phyloP scores from a whole-genome alignment of 495 filamentous ascomycete genomes.

The Glonium stellatum region DNA sequence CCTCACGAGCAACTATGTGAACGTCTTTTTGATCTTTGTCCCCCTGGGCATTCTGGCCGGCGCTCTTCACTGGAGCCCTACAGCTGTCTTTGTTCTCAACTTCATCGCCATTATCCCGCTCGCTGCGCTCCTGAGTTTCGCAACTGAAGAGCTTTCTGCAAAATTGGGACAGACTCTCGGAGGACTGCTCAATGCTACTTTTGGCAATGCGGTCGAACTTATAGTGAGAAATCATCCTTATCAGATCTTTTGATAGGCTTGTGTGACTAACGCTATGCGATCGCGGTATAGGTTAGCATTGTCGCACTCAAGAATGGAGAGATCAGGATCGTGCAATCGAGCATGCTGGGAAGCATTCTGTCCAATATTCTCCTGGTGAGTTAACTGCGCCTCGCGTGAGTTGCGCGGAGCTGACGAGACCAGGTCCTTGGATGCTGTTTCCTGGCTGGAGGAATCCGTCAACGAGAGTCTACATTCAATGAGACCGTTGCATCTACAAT shows the following conservation, averaged over 20 bases:
- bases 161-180: constrained; percentile 85
- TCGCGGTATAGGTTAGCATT: constrained; percentile 67
- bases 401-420: background rate
- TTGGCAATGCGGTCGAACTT: constrained; percentile 96
- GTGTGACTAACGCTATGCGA: background rate
- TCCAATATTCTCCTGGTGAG: constrained; percentile 81
- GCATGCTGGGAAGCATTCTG: constrained; percentile 94
- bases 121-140: constrained; percentile 86
- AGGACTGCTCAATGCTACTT: constrained; percentile 89
- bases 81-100: constrained; percentile 78
- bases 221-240: constrained; percentile 57
- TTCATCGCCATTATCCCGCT: constrained; percentile 95
- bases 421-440: constrained; percentile 90
- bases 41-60: constrained; percentile 82
- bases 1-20: constrained; percentile 68
- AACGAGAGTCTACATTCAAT: constrained; percentile 73
- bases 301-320: constrained; percentile 78
- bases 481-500: constrained; percentile 86
- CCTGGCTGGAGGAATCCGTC: constrained; percentile 71
- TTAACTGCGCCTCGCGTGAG: background rate
- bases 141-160: constrained; percentile 83
- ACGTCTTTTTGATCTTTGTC: constrained; percentile 81
- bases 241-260: background rate
- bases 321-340: constrained; percentile 92
- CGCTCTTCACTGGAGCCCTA: constrained; percentile 61